Evolutionary conservation across 2,329 filamentous ascomycete species (phyloP).

Genomic region (Xylariomycetidae sp.): DNA sequence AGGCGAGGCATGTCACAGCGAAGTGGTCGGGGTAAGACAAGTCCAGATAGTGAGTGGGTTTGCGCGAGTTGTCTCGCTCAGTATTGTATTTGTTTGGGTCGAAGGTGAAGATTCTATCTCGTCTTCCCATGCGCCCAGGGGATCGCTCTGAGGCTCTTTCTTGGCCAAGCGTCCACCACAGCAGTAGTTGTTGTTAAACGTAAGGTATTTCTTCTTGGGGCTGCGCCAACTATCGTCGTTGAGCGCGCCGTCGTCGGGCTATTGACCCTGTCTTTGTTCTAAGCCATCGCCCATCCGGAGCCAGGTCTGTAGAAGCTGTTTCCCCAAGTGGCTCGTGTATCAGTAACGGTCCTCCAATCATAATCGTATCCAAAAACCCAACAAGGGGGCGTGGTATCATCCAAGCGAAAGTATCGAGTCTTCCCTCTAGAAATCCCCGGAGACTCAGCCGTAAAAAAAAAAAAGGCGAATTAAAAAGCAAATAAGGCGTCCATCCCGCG

Average conservation of each 20-base stretch:
- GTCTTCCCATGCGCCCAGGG: slow-evolving; percentile 17
- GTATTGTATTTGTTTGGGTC: slow-evolving; percentile 20
- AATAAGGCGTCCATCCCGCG: slow-evolving; percentile 14
- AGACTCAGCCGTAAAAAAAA: no score
- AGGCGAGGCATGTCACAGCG: no score
- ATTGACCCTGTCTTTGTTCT: slow-evolving; percentile 24
- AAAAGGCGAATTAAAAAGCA: slow-evolving; percentile 19
- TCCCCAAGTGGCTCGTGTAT: slow-evolving; percentile 17
- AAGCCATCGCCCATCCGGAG: slow-evolving; percentile 18
- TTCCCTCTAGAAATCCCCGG: slow-evolving; percentile 18
- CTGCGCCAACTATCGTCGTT: slow-evolving; percentile 15
- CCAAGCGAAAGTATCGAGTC: slow-evolving; percentile 26
- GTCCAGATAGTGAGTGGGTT: slow-evolving; percentile 6
- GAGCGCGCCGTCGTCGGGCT: slow-evolving; percentile 15
- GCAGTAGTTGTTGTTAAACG: slow-evolving; percentile 23
- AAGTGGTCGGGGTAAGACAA: no score
- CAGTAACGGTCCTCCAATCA: slow-evolving; percentile 12
- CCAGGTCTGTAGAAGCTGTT: slow-evolving; percentile 14
- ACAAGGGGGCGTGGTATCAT: slow-evolving; percentile 27
- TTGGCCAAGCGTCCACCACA: slow-evolving; percentile 19
- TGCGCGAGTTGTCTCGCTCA: slow-evolving; percentile 17
- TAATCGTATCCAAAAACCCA: slow-evolving; percentile 13
- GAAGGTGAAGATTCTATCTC: slow-evolving; percentile 20
- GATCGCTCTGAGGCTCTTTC: slow-evolving; percentile 16
- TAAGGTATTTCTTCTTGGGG: slow-evolving; percentile 15